Base-by-base conservation (phyloP, 768 basidiomycete species). In the Tulasnella sp. region DNA sequence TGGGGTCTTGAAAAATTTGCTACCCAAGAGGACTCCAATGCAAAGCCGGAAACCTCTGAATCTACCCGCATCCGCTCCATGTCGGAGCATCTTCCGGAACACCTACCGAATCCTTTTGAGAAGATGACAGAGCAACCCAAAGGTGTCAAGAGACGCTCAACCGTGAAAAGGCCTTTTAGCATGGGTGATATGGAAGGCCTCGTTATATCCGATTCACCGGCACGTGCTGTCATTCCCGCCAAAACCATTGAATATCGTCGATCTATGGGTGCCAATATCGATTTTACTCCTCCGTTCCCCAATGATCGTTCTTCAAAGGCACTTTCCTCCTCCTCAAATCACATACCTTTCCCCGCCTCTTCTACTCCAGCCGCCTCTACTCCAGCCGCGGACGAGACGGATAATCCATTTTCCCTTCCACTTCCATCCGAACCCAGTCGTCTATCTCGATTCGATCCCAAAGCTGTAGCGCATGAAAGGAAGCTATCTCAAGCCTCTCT, bases 401-500 rank as follows among this genome's bases (percentile, higher is more conserved):
- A 77, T 45, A 84, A 81, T 60, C 77, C 79, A 13, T 87, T 87
- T 61, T 72, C 78, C 27, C 64, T 86, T 28, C 74, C 77, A 37
- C 75, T 79, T 34, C 79, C 80, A 20, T 74, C 73, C n/a, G n/a
- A n/a, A n/a, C 65, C 69, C 8, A 65, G 74, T 7, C 72, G 76
- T 37, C 72, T 76, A 20, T 86, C 83, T 16, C 74, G 79, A 28
- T 85, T 89, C 62, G 87, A 90, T 63, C 84, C 85, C n/a, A 88
- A 87, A 62, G 69, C 69, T 19, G 68, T 67, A 9, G 66, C 65
- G n/a, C 77, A 74, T 60, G 68, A 70, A 25, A 20, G 45, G 43
- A 35, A 20, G 35, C 49, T 45, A 7, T 45, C 43, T 7, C 12
- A 19, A 12, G 22, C 16, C 8, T 45, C 43, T 7, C n/a, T 45